Base-by-base conservation (phyloP, 345 rosid species). In the Populus nigra region DNA sequence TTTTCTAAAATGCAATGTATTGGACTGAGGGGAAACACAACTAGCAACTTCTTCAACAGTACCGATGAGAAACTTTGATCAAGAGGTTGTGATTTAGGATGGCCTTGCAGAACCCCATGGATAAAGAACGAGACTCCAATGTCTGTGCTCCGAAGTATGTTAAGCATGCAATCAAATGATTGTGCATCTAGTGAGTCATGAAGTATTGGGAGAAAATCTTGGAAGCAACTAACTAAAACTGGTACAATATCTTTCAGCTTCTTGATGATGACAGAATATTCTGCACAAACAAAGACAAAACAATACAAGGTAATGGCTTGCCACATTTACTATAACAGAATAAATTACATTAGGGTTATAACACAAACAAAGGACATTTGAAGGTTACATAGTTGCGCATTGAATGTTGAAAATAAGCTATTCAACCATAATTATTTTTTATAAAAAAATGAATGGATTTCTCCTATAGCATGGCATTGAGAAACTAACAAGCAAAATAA, bases 161-260 rank as follows among this genome's bases (percentile, higher is more conserved):
- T 84, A 33, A 78, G 84, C 78, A 91, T 73, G 79, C 93, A 89
- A 69, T 88, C 89, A 90, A 89, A 92, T 73, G 92, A 88, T 73
- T 76, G 85, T 59, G 76, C 84, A 77, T 91, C 94, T 69, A 90
- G 80, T 70, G 71, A 78, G 50, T 86, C 73, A 71, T 87, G 90
- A 84, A 86, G 81, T 76, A 86, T 73, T 17, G 90, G 89, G 75
- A 88, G 74, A 79, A 92, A 88, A 61, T 93, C 94, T 87, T 85
- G 86, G 84, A 93, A 89, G 86, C 94, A 90, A 72, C 66, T 85
- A 72, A 92, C 75, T 69, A 93, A 82, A 85, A 88, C 88, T 78
- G 85, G 95, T 78, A 96, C 86, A 77, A 93, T 86, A 72, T 88
- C 93, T 84, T 88, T 88, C 63, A 93, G 76, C 80, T 88, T 91